These are phyloP conservation scores for Aristolochia contorta DNA, from an alignment of 164 flowering plant genomes.

Conservation along the genomic window DNA sequence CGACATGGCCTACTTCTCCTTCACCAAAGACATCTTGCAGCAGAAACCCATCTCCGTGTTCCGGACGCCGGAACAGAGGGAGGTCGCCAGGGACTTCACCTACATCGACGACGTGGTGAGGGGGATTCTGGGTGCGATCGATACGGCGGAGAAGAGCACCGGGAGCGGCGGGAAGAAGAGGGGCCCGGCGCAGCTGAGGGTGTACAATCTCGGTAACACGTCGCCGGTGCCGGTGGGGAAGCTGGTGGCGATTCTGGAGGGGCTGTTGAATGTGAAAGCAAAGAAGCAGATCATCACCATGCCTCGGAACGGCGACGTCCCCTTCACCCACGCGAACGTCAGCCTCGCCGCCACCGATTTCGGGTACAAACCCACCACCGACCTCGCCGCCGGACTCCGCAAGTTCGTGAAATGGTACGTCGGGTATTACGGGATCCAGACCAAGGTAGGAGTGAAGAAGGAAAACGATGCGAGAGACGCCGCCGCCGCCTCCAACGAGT, in stretches of 20 bases:
- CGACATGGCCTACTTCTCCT: constrained; percentile 95
- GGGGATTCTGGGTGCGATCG: constrained; percentile 82
- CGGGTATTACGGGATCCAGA: constrained; percentile 67
- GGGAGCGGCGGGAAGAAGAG: constrained; percentile 82
- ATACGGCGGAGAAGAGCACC: constrained; percentile 89
- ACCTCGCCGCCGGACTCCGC: constrained; percentile 64
- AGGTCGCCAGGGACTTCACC: constrained; percentile 95
- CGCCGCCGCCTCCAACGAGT: no score
- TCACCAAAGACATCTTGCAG: constrained; percentile 60
- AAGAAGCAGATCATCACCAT: constrained; percentile 68
- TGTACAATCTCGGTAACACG: constrained; percentile 86
- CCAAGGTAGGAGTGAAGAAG: constrained; percentile 48
- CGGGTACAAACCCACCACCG: constrained; percentile 86
- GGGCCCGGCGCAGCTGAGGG: constrained; percentile 66
- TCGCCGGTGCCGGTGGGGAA: constrained; percentile 74
- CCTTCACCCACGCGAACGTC: constrained; percentile 89
- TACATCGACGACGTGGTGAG: constrained; percentile 85
- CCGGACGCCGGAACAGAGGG: constrained; percentile 47
- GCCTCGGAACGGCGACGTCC: constrained; percentile 95
- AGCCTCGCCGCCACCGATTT: constrained; percentile 66
- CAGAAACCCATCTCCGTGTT: constrained; percentile 52
- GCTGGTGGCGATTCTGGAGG: constrained; percentile 58
- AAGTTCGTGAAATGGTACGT: constrained; percentile 95
- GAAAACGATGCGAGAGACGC: not conserved
- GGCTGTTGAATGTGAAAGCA: constrained; percentile 47